Base-by-base conservation (phyloP, 2,329 filamentous ascomycete genomes). In the Scopulariopsis brevicaulis region DNA sequence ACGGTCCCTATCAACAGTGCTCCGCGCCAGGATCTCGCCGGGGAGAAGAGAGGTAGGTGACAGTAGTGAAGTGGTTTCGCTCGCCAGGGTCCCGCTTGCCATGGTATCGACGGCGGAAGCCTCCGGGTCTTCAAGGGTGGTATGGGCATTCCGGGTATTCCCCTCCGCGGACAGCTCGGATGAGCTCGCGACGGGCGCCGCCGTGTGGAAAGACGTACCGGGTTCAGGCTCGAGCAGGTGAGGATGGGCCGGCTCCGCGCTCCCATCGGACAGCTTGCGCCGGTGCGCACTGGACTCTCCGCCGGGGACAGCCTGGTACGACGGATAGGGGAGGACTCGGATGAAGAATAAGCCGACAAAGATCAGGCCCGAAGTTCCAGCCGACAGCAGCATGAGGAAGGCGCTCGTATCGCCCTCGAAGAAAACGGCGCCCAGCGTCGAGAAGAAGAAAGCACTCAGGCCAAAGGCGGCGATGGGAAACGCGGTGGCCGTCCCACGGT, bases 391-490 rank as follows among this genome's bases (percentile, higher is more conserved):
- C 62, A 93, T 76, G 59, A 99, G 78, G 64, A 96, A 92, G 46
- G 82, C 81, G 58, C 87, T 86, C 1, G 91, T 94, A 65, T 95
- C 84, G 46, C 90, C 90, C 2, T 90, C 89, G 67, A 96, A 92
- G 48, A 90, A 75, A 53, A 95, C 68, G 20, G 84, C 83, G 24
- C 90, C 89, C 37, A 95, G 73, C 2, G 86, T 79, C 0, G 94
- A 93, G 74, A 96, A 99, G 76, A 97, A 96, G 73, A 99, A 94
- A 58, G 94, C 94, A 69, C 92, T 96, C 59, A 99, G 74, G 3
- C 94, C 94, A 68, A 97, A 97, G 3, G 90, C 92, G 59, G 94
- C 90, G 58, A 97, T 73, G 6, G 94, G 93, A 65, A 97, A 94
- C 1, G 92, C 92, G 6, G 94, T 97, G 6, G 94, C 94, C 3